Evolutionary conservation across 2,329 filamentous ascomycete genomes (phyloP).

Genomic region (Botrytis aclada): DNA sequence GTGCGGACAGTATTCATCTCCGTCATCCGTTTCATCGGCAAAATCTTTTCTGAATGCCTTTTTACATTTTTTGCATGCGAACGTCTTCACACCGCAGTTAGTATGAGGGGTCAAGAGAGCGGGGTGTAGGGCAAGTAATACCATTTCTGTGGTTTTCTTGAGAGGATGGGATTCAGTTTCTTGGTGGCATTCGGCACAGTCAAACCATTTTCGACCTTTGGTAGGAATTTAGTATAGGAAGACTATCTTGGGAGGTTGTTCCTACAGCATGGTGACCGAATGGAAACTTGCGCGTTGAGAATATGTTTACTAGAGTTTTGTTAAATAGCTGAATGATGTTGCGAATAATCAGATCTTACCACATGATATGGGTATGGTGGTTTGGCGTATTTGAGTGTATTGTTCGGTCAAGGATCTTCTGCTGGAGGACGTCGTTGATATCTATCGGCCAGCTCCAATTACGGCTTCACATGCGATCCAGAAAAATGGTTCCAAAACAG

Average conservation of each 20-base stretch:
- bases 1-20: slow-evolving; percentile 97
- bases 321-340: slow-evolving; percentile 17
- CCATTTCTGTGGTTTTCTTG: slow-evolving; percentile 78
- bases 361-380: slow-evolving; percentile 28
- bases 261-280: slow-evolving; percentile 93
- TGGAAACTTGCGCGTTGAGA: slow-evolving; percentile 94
- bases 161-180: slow-evolving; percentile 78
- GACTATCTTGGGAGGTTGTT: slow-evolving; percentile 21
- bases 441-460: neutral
- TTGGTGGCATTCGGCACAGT: slow-evolving; percentile 90
- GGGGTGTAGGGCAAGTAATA: slow-evolving; percentile 32
- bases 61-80: slow-evolving; percentile 98
- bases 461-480: neutral
- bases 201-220: slow-evolving; percentile 92
- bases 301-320: slow-evolving; percentile 76
- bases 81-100: slow-evolving; percentile 46
- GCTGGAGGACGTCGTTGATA: neutral
- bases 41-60: slow-evolving; percentile 93
- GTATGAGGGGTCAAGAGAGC: slow-evolving; percentile 14
- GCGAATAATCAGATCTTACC: slow-evolving; percentile 26
- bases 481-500: neutral
- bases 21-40: slow-evolving; percentile 85
- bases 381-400: neutral
- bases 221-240: slow-evolving; percentile 6
- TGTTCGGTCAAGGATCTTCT: neutral